Evolutionary conservation across 129 eudicot species (phyloP).

Genomic region (Flaveria linearis): DNA sequence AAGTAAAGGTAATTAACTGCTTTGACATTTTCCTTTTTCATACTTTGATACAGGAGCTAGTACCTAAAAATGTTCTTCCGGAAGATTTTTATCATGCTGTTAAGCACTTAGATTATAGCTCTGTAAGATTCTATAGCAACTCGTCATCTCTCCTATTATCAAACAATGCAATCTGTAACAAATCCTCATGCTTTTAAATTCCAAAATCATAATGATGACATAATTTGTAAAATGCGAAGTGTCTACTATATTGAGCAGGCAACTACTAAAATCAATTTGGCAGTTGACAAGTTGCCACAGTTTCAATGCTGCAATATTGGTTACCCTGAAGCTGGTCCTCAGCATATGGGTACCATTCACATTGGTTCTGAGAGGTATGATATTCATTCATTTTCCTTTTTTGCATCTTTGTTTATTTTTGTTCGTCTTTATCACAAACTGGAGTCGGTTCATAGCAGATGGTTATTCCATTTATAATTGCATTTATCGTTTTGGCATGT

Average conservation of each 20-base stretch:
- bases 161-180: background rate
- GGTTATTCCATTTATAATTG: background rate
- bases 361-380: slow-evolving; percentile 86
- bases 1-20: slow-evolving; percentile 5
- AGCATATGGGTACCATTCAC: slow-evolving; percentile 95
- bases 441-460: background rate
- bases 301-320: slow-evolving; percentile 67
- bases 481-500: slow-evolving; percentile 2
- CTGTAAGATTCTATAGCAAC: slow-evolving; percentile 61
- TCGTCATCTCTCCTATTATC: slow-evolving; percentile 3
- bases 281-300: slow-evolving; percentile 79
- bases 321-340: slow-evolving; percentile 79
- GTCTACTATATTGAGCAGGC: slow-evolving; percentile 56
- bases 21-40: slow-evolving; percentile 14
- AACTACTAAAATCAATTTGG: slow-evolving; percentile 93
- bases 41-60: slow-evolving; percentile 64
- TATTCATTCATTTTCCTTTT: background rate
- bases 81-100: slow-evolving; percentile 72
- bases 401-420: background rate
- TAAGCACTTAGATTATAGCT: slow-evolving; percentile 75
- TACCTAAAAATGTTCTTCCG: slow-evolving; percentile 72
- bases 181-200: slow-evolving; percentile 5
- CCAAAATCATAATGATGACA: slow-evolving; percentile 11
- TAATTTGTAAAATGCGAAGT: slow-evolving; percentile 15
- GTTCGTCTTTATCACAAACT: background rate